phyloP scores from a whole-genome alignment of 1,139 yeast species.

The Suhomyces bolitotheri region DNA sequence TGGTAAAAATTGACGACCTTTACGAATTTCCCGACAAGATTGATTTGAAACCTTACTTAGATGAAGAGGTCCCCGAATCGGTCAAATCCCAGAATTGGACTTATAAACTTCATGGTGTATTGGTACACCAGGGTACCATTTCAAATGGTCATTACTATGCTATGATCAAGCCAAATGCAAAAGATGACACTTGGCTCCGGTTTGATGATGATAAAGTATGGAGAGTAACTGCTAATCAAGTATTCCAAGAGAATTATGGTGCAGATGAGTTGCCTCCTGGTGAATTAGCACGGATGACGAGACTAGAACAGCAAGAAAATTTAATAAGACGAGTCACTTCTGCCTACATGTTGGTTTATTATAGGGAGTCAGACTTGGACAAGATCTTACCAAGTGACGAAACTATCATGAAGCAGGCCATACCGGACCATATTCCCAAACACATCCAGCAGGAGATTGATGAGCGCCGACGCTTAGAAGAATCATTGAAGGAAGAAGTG shows the following conservation, averaged over 20 bases:
- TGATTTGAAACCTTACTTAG: constrained; percentile 78
- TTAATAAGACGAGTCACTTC: constrained; percentile 79
- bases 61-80: constrained; percentile 50
- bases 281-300: constrained; percentile 50
- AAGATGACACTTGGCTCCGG: constrained; percentile 74
- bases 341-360: constrained; percentile 95
- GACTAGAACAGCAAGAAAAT: constrained; percentile 63
- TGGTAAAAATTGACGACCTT: constrained; percentile 89
- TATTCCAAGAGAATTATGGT: constrained; percentile 91
- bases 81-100: constrained; percentile 61
- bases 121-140: constrained; percentile 94
- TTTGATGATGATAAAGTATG: constrained; percentile 96
- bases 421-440: constrained; percentile 70
- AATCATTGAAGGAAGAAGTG: constrained; percentile 77
- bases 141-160: constrained; percentile 97
- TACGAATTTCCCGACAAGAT: constrained; percentile 86
- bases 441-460: constrained; percentile 63
- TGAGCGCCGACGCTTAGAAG: constrained; percentile 56
- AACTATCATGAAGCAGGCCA: constrained; percentile 36
- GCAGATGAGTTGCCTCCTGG: constrained; percentile 58
- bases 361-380: constrained; percentile 62
- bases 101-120: constrained; percentile 86
- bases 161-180: constrained; percentile 74
- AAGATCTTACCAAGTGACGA: constrained; percentile 62
- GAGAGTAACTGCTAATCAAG: constrained; percentile 79